Percentiles rank a stretch among this genome's conserved stretches.
Conservation (phyloP, 495 filamentous ascomycete genomes). For the Aspergillus ostianus region DNA sequence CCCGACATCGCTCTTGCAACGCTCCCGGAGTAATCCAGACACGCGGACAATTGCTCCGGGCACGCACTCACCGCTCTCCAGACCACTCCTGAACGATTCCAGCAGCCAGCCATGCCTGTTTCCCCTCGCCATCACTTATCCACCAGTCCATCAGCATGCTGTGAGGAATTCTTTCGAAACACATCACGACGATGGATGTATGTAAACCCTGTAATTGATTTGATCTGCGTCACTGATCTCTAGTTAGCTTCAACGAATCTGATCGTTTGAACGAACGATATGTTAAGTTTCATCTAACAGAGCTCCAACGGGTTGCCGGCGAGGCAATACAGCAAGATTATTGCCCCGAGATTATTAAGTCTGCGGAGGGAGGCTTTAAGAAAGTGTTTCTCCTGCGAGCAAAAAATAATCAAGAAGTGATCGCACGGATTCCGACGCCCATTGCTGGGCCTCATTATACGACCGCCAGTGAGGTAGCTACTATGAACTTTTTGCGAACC, state of each 20-base stretch:
- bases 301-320: conserved; percentile 31
- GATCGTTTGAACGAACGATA: conserved; percentile 29
- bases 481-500: conserved; percentile 35
- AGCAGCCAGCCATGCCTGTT: too few species aligned
- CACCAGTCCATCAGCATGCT: conserved; percentile 15
- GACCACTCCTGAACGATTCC: too few species aligned
- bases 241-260: conserved; percentile 27
- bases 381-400: conserved; percentile 30
- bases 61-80: too few species aligned
- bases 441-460: conserved; percentile 36
- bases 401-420: conserved; percentile 31
- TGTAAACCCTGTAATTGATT: conserved; percentile 3
- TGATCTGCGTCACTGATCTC: conserved; percentile 9
- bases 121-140: conserved; percentile 3
- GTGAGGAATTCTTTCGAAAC: conserved; percentile 28
- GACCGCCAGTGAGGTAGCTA: conserved; percentile 47
- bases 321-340: conserved; percentile 27
- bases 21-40: too few species aligned
- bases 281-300: conserved; percentile 29
- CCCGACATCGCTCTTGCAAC: too few species aligned
- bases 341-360: conserved; percentile 26
- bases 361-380: conserved; percentile 38
- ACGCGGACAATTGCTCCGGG: too few species aligned
- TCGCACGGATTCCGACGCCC: conserved; percentile 37
- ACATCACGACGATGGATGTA: conserved; percentile 30